Conservation (phyloP, 345 rosid genomes). For the Rhizophora apiculata region DNA sequence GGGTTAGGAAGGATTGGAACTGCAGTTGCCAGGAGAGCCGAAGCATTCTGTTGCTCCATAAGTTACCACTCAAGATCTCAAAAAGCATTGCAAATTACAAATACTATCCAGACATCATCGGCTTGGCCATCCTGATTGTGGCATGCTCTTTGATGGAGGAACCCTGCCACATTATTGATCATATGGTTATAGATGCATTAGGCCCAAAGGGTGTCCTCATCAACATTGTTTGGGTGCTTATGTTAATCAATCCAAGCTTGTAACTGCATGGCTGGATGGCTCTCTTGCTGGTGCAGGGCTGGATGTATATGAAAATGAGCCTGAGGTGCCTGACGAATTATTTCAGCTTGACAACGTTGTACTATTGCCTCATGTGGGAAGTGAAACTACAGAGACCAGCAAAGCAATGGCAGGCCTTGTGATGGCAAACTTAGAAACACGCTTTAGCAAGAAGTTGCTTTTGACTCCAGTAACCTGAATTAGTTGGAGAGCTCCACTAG, state of each 20-base stretch:
- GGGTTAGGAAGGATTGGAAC: constrained; percentile 61
- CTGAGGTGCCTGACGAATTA: constrained; percentile 49
- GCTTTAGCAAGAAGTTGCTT: constrained; percentile 16
- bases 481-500: background rate
- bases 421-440: constrained; percentile 25
- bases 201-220: constrained; percentile 63
- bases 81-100: constrained; percentile 37
- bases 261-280: constrained; percentile 59
- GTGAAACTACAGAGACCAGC: constrained; percentile 32
- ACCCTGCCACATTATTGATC: constrained; percentile 46
- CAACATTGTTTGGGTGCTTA: constrained; percentile 57
- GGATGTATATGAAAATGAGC: constrained; percentile 58
- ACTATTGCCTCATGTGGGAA: constrained; percentile 59
- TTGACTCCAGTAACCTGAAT: constrained; percentile 24
- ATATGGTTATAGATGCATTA: constrained; percentile 48
- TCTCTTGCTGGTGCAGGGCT: constrained; percentile 60
- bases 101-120: constrained; percentile 38
- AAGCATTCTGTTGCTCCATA: constrained; percentile 52
- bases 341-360: constrained; percentile 48
- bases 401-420: constrained; percentile 31
- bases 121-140: constrained; percentile 55
- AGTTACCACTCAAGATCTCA: constrained; percentile 46
- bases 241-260: constrained; percentile 55
- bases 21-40: constrained; percentile 59
- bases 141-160: constrained; percentile 53